Conservation (phyloP, 805 yeast genomes). For the Barnettozyma populi region DNA sequence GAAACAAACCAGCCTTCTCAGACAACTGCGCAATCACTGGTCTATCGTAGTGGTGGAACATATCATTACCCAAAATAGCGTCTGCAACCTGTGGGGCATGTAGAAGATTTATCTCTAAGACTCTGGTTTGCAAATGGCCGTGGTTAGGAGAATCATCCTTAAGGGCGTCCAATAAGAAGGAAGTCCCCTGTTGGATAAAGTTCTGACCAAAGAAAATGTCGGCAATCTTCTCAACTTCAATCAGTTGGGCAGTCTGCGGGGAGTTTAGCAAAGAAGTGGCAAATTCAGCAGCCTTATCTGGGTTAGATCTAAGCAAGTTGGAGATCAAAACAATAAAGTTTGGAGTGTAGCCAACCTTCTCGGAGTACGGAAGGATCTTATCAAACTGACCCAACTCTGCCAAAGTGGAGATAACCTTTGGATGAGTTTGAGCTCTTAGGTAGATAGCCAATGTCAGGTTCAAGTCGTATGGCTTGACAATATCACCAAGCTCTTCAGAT, state of each 20-base stretch:
- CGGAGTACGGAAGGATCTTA: slow-evolving; percentile 89
- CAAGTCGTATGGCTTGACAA: slow-evolving; percentile 82
- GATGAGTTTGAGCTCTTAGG: slow-evolving; percentile 72
- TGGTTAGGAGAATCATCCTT: slow-evolving; percentile 92
- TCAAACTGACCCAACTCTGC: slow-evolving; percentile 97
- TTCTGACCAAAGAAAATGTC: slow-evolving; percentile 94
- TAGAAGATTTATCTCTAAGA: slow-evolving; percentile 84
- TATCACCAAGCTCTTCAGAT: slow-evolving; percentile 97
- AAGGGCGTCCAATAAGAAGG: slow-evolving; percentile 90
- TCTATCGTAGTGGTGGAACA: slow-evolving; percentile 93
- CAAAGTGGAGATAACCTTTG: slow-evolving; percentile 84
- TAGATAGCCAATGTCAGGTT: slow-evolving; percentile 88
- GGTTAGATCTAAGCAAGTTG: slow-evolving; percentile 83
- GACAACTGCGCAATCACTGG: slow-evolving; percentile 88
- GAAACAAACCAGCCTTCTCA: slow-evolving; percentile 93
- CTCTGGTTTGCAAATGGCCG: slow-evolving; percentile 92
- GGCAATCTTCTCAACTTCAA: slow-evolving; percentile 81
- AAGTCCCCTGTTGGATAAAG: slow-evolving; percentile 95
- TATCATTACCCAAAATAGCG: slow-evolving; percentile 91
- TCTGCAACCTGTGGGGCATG: slow-evolving; percentile 99
- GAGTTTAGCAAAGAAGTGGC: slow-evolving; percentile 76
- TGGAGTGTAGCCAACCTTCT: slow-evolving; percentile 82
- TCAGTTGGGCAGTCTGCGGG: slow-evolving; percentile 49
- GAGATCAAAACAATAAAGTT: slow-evolving; percentile 87
- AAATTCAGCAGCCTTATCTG: slow-evolving; percentile 98